A percentile compares a stretch with the other conserved stretches of the same genome.
phyloP scores from a whole-genome alignment of 2,329 filamentous ascomycete genomes.

The Knufia fluminis region DNA sequence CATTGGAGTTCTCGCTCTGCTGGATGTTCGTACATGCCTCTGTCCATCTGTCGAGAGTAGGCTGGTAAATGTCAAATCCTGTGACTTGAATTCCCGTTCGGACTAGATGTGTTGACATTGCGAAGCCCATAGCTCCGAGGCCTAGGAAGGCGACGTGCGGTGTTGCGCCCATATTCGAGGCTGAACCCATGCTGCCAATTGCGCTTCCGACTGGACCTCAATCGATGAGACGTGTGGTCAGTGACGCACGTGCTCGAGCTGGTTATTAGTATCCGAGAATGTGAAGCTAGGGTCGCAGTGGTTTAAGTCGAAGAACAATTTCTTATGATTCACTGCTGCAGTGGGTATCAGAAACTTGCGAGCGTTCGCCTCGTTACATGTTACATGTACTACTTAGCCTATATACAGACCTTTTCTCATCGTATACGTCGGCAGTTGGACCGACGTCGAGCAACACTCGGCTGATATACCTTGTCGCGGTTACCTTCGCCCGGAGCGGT shows the following conservation, averaged over 20 bases:
- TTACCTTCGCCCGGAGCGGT: background rate
- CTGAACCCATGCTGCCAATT: background rate
- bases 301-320: no score
- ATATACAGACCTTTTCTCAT: background rate
- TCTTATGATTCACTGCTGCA: no score
- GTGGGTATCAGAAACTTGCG: no score
- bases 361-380: no score
- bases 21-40: conserved; percentile 49
- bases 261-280: no score
- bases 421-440: background rate
- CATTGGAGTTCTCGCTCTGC: conserved; percentile 36
- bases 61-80: conserved; percentile 62
- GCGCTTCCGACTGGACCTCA: no score
- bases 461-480: background rate
- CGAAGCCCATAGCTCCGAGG: conserved; percentile 73
- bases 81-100: conserved; percentile 57
- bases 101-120: conserved; percentile 67
- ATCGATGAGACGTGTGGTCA: no score
- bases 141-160: conserved; percentile 55
- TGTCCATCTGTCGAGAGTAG: conserved; percentile 57
- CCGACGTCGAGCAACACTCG: background rate
- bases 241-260: no score
- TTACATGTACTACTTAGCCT: no score
- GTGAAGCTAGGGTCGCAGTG: no score
- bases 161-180: background rate